Percentiles rank a stretch among this genome's conserved stretches.
phyloP scores from a whole-genome alignment of 345 rosid genomes.

The Streptanthus diversifolius region DNA sequence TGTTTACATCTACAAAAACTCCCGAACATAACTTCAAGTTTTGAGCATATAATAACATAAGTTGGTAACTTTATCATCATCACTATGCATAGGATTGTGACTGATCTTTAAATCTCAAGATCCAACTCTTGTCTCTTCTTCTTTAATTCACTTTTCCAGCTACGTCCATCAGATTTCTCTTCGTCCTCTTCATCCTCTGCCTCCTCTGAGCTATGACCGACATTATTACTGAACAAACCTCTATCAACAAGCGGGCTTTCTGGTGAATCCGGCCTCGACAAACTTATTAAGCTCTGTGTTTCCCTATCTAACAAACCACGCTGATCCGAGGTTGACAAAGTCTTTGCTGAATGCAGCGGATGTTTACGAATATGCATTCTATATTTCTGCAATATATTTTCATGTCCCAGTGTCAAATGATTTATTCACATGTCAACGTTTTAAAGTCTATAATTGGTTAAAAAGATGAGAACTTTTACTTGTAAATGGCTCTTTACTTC shows the following conservation, averaged over 20 bases:
- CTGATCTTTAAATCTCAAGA: slow-evolving; percentile 28
- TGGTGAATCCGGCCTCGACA: slow-evolving; percentile 55
- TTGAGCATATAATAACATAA: slow-evolving; percentile 18
- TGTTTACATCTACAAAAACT: slow-evolving; percentile 33
- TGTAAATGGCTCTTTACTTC: slow-evolving; percentile 94
- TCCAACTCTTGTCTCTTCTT: slow-evolving; percentile 24
- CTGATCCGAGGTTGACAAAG: slow-evolving; percentile 35
- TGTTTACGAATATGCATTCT: slow-evolving; percentile 64
- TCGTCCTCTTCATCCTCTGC: slow-evolving; percentile 44
- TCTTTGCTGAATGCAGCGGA: slow-evolving; percentile 37
- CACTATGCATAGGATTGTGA: slow-evolving; percentile 16
- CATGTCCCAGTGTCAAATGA: slow-evolving; percentile 4
- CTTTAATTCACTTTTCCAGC: slow-evolving; percentile 36
- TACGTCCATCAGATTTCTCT: slow-evolving; percentile 53
- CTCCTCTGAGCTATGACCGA: slow-evolving; percentile 41
- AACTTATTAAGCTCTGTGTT: slow-evolving; percentile 38
- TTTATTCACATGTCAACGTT: neutral
- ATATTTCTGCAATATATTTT: slow-evolving; percentile 56
- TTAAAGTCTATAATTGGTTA: neutral
- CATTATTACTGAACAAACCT: slow-evolving; percentile 42
- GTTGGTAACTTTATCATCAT: slow-evolving; percentile 9
- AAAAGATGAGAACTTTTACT: slow-evolving; percentile 36
- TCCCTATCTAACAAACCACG: slow-evolving; percentile 16
- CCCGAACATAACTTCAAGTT: slow-evolving; percentile 12
- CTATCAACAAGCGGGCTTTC: slow-evolving; percentile 50